phyloP scores from a whole-genome alignment of 2,329 filamentous ascomycete genomes.

The Penicillium palitans region DNA sequence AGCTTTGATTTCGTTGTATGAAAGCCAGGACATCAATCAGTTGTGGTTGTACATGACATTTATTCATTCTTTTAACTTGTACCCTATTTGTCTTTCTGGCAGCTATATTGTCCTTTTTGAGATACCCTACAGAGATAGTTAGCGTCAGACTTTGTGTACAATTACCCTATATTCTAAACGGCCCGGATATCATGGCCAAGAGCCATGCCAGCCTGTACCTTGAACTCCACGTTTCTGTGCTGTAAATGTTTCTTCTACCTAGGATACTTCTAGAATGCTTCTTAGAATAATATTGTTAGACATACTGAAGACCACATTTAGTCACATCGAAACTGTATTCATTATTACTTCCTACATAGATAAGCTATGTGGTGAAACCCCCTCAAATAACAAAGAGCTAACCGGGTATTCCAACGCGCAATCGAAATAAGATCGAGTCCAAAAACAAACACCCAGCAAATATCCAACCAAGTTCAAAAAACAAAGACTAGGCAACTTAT shows the following conservation, averaged over 20 bases:
- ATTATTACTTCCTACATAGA: not conserved
- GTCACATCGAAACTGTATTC: not conserved
- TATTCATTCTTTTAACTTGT: constrained; percentile 10
- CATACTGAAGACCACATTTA: not conserved
- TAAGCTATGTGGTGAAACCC: not conserved
- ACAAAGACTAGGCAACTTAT: not conserved
- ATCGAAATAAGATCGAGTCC: not conserved
- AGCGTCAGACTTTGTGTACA: constrained; percentile 5
- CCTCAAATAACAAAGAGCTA: not conserved
- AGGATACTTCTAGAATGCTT: not conserved
- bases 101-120: constrained; percentile 15
- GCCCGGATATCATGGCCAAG: not conserved
- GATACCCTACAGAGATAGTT: constrained; percentile 10
- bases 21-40: not conserved
- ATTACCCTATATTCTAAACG: not conserved
- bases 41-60: constrained; percentile 5
- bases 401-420: constrained; percentile 6
- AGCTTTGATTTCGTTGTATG: not conserved
- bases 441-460: not conserved
- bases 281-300: not conserved
- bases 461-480: not conserved
- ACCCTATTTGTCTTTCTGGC: constrained; percentile 11
- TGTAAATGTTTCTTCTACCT: not conserved
- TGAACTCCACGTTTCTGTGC: not conserved
- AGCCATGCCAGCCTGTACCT: not conserved